phyloP scores from a whole-genome alignment of 2,329 filamentous ascomycete genomes.

The Plenodomus tracheiphilus region DNA sequence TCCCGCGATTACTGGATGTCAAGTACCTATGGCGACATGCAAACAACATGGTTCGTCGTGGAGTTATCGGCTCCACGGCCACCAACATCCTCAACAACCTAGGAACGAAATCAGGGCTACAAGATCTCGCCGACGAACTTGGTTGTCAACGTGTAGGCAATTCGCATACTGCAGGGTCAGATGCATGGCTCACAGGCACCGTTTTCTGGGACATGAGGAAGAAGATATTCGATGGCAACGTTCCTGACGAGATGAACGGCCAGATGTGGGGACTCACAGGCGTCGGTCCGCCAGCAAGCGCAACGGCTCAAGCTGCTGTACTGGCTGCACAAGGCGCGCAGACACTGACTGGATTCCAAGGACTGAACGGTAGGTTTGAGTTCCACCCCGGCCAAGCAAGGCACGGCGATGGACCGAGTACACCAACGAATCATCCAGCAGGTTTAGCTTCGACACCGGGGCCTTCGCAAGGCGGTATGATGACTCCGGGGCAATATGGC shows the following conservation, averaged over 20 bases:
- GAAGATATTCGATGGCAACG: slow-evolving; percentile 80
- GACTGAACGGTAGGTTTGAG: slow-evolving; percentile 40
- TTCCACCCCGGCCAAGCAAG: slow-evolving; percentile 46
- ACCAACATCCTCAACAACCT: slow-evolving; percentile 80
- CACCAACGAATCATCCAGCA: slow-evolving; percentile 62
- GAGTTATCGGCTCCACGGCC: slow-evolving; percentile 50
- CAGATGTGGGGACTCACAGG: slow-evolving; percentile 91
- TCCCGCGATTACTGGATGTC: slow-evolving; percentile 91
- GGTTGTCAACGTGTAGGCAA: slow-evolving; percentile 86
- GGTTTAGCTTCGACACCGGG: slow-evolving; percentile 56
- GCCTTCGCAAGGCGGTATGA: slow-evolving; percentile 59
- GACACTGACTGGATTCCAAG: slow-evolving; percentile 33
- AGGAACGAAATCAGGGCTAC: slow-evolving; percentile 87
- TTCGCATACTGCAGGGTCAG: slow-evolving; percentile 90
- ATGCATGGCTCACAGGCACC: slow-evolving; percentile 88
- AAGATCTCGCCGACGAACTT: slow-evolving; percentile 90
- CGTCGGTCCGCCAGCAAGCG: slow-evolving; percentile 58
- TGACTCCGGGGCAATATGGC: slow-evolving; percentile 82
- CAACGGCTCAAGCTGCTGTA: slow-evolving; percentile 53
- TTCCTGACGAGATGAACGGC: slow-evolving; percentile 79
- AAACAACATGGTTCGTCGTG: slow-evolving; percentile 63
- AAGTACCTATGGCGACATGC: slow-evolving; percentile 96
- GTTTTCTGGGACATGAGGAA: slow-evolving; percentile 94
- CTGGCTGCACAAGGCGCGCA: slow-evolving; percentile 50
- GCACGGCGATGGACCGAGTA: slow-evolving; percentile 64